A percentile compares a stretch with the other conserved stretches of the same genome.
These are phyloP conservation scores for Chrysoporthe deuterocubensis DNA, from an alignment of 2,329 filamentous ascomycete genomes.

Conservation along the genomic window DNA sequence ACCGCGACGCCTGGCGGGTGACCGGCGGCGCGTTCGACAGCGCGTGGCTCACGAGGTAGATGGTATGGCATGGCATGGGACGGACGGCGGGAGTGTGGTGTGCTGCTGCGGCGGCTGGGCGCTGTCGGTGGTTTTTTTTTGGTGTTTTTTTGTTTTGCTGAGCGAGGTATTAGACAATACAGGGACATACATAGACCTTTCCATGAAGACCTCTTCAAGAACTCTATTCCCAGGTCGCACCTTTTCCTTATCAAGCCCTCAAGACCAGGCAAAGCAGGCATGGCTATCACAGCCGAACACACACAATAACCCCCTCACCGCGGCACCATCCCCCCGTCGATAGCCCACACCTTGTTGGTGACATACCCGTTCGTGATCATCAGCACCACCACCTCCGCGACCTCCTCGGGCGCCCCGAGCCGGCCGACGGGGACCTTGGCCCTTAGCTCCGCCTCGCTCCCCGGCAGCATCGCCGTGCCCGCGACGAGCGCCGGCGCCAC, in stretches of 20 bases:
- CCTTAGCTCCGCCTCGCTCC: background rate
- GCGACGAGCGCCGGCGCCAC: conserved; percentile 25
- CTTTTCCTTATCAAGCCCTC: background rate
- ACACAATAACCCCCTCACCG: background rate
- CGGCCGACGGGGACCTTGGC: conserved; percentile 15
- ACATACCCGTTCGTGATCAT: conserved; percentile 25
- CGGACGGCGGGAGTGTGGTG: background rate
- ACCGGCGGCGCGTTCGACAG: conserved; percentile 31
- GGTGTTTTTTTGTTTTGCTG: too few species aligned
- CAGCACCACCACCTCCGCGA: conserved; percentile 17
- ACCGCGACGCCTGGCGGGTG: conserved; percentile 62
- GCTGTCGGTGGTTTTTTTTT: background rate
- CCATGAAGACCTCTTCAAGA: background rate
- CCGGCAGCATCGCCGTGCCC: conserved; percentile 22
- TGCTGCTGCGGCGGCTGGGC: background rate
- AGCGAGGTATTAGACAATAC: conserved; percentile 14
- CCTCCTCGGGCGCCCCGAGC: conserved; percentile 20
- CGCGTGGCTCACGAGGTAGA: conserved; percentile 30
- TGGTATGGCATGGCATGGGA: background rate
- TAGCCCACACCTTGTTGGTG: conserved; percentile 24
- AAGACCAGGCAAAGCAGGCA: too few species aligned
- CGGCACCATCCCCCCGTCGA: conserved; percentile 22
- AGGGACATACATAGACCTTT: background rate
- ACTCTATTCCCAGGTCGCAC: background rate
- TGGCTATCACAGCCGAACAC: background rate